Evolutionary conservation across 305 asterid genomes (phyloP), one percentile per base, ranked within the genome.

Genomic region (Ajuga reptans): DNA sequence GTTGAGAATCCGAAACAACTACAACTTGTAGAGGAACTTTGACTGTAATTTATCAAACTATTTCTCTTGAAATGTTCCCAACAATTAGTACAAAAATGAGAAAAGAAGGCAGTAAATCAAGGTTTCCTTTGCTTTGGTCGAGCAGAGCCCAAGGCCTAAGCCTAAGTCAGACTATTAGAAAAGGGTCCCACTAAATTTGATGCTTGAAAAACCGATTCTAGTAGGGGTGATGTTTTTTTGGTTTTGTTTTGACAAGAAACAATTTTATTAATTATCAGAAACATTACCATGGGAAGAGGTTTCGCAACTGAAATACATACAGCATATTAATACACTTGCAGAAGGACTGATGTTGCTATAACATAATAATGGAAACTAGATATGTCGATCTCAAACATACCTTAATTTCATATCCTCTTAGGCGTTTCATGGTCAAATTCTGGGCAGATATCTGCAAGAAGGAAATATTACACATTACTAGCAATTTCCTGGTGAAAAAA

Each of bases 351-450:
- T 41, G 16, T 45, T 50, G 51, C 14, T 62, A 49, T 54, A 45
- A 69, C 54, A 47, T 39, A 53, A 4, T 52, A 33, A 64, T 15
- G 47, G 49, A 42, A 62, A 57, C 6, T 57, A 71, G 29, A 43
- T 18, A 43, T 68, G 66, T 39, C n/a, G 29, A 57, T 57, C 50
- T 55, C 47, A 16, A n/a, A 36, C 41, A 67, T 75, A 90, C 99
- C 99, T 87, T 93, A 64, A 93, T 89, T 81, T 93, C 99, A 69
- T 83, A 75, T 79, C 99, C 99, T 77, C 96, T 75, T 36, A 93
- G 79, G 65, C 96, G 94, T 76, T 87, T 89, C 99, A 93, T 90
- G 62, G 87, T 91, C 89, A 93, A 81, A 72, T 89, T 89, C 83
- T 93, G 96, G 60, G 87, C 77, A 16, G 84, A 78, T 54, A 90